Evolutionary conservation across 2,329 filamentous ascomycete species (phyloP).

Genomic region (Boeremia exigua): DNA sequence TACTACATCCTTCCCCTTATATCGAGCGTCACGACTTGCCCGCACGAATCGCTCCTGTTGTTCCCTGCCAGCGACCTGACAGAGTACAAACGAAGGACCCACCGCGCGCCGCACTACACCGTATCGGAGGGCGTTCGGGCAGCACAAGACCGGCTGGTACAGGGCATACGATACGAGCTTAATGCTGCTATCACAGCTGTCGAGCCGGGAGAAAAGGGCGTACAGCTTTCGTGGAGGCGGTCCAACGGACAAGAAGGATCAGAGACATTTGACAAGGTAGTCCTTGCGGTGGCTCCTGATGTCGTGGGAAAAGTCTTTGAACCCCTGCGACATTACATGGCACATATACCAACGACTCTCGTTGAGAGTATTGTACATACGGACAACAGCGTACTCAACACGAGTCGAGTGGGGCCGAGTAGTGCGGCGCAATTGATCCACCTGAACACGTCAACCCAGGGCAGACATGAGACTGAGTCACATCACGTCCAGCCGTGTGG

Average conservation of each 20-base stretch:
- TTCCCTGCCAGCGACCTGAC: slow-evolving; percentile 63
- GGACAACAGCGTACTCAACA: slow-evolving; percentile 32
- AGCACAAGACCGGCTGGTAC: slow-evolving; percentile 56
- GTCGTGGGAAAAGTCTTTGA: slow-evolving; percentile 58
- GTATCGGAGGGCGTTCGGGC: slow-evolving; percentile 58
- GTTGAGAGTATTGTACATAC: slow-evolving; percentile 59
- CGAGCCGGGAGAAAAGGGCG: slow-evolving; percentile 31
- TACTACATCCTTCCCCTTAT: slow-evolving; percentile 63
- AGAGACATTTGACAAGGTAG: slow-evolving; percentile 58
- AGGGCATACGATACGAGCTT: slow-evolving; percentile 53
- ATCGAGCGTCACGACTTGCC: slow-evolving; percentile 62
- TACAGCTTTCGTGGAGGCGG: slow-evolving; percentile 47
- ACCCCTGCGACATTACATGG: slow-evolving; percentile 49
- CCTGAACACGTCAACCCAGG: slow-evolving; percentile 42
- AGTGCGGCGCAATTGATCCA: slow-evolving; percentile 36
- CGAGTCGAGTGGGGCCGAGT: background rate
- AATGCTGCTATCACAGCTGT: slow-evolving; percentile 49
- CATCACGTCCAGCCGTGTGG: slow-evolving; percentile 60
- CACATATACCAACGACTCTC: slow-evolving; percentile 55
- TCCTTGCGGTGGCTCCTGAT: slow-evolving; percentile 63
- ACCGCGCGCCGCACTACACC: slow-evolving; percentile 58
- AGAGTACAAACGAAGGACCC: slow-evolving; percentile 57
- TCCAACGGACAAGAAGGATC: slow-evolving; percentile 19
- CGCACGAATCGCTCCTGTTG: slow-evolving; percentile 56
- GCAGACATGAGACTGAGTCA: slow-evolving; percentile 55